Evolutionary conservation across 2,329 filamentous ascomycete species (phyloP).

Genomic region (Colletotrichum sp.): DNA sequence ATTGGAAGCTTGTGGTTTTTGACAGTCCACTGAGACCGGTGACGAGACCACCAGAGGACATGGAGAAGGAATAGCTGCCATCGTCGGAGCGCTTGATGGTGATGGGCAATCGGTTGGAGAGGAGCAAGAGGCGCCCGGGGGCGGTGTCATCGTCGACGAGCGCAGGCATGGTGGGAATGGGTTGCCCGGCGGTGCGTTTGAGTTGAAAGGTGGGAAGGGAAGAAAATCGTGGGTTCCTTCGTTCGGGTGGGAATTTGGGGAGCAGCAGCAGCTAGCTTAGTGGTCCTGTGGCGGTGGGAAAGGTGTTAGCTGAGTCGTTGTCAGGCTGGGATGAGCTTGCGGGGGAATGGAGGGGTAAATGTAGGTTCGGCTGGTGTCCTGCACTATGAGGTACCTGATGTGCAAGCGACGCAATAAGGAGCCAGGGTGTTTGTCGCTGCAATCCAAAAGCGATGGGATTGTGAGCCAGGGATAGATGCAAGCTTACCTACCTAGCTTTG

Average conservation of each 20-base stretch:
- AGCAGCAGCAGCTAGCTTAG: not conserved
- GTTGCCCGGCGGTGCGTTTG: not conserved
- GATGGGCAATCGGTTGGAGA: constrained; percentile 94
- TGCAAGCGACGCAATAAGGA: not conserved
- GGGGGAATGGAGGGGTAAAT: constrained; percentile 22
- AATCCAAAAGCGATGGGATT: not conserved
- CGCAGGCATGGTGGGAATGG: constrained; percentile 37
- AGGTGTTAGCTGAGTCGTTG: constrained; percentile 14
- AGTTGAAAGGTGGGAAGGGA: not conserved
- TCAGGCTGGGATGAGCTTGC: constrained; percentile 20
- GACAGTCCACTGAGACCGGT: constrained; percentile 90
- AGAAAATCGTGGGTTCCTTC: constrained; percentile 1
- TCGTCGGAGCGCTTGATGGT: constrained; percentile 94
- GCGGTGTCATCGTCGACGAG: constrained; percentile 37
- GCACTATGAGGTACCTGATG: not conserved
- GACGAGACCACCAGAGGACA: constrained; percentile 96
- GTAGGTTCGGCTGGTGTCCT: not conserved
- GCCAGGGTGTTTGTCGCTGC: not conserved
- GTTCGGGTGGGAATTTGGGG: not conserved
- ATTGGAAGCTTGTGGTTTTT: constrained; percentile 93
- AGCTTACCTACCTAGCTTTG: not conserved
- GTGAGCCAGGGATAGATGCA: not conserved
- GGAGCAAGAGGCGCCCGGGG: constrained; percentile 71
- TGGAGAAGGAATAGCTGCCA: constrained; percentile 90
- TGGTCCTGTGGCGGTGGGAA: constrained; percentile 4